Base-by-base conservation (phyloP, 805 yeast species). In the Ogataea salicorniae region DNA sequence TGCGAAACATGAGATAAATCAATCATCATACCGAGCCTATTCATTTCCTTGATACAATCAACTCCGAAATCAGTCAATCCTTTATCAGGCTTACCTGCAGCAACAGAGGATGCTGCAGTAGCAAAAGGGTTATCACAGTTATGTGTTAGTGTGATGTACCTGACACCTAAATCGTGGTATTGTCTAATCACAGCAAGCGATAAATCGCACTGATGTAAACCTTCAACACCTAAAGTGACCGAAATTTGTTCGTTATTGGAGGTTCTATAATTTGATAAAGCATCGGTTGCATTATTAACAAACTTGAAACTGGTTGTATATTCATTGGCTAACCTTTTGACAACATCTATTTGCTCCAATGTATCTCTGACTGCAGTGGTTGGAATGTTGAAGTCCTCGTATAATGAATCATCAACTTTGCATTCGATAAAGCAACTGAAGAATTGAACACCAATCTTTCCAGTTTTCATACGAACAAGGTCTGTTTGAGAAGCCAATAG, bases 61-160 rank as follows among this genome's bases (percentile, higher is more conserved):
- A 42, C 56, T 14, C 80, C 81, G 46, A 50, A 70, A 0, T 61
- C 60, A 17, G 76, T 63, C 43, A 77, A 57, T 0, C 81, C 81
- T 34, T 55, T 52, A 52, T 76, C 80, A n/a, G 65, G 67, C 38
- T 63, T 62, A 2, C 79, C 79, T 22, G 66, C 76, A 16, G 70
- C 49, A 6, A 69, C 66, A 0, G 77, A 69, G 7, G 74, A 65
- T 6, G 79, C 79, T 16, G 80, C 77, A 9, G 79, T 75, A 2
- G 80, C 79, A 58, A 74, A 76, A 2, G 80, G 79, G 50, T 76
- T 76, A 53, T 75, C 79, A 58, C 80, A 75, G 55, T 76, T 76
- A 48, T 76, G 80, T 1, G 80, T 76, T 48, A 76, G 55, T 0
- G 81, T 76, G 42, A 74, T 72, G 56, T 76, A 76, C 33, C 80